These are phyloP conservation scores for Ogataea naganishii DNA, from an alignment of 805 yeast species.

Conservation along the genomic window DNA sequence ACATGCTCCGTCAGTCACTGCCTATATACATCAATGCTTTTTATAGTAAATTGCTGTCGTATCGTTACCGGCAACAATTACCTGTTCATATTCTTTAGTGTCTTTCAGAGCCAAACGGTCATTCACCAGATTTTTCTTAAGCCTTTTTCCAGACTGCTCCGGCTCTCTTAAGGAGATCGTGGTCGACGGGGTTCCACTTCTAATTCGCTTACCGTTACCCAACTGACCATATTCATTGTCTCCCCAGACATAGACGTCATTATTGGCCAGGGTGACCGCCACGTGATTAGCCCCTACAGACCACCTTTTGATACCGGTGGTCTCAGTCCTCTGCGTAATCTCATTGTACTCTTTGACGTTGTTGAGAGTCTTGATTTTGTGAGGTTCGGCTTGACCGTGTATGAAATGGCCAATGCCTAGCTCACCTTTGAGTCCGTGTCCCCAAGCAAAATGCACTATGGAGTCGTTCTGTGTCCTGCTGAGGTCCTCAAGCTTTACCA, in stretches of 20 bases:
- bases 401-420: conserved; percentile 70
- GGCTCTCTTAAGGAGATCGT: conserved; percentile 58
- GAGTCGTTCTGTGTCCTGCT: conserved; percentile 18
- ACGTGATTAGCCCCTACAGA: conserved; percentile 59
- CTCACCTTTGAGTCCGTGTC: conserved; percentile 81
- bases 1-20: no score
- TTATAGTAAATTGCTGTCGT: conserved; percentile 59
- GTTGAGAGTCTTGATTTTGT: conserved; percentile 40
- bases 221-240: conserved; percentile 75
- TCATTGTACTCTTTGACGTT: conserved; percentile 51
- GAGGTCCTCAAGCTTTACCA: conserved; percentile 10
- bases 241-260: conserved; percentile 76
- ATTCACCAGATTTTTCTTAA: conserved; percentile 19
- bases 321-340: conserved; percentile 26
- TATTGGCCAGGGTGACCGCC: conserved; percentile 49
- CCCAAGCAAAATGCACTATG: conserved; percentile 51
- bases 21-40: conserved; percentile 4
- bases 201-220: conserved; percentile 70
- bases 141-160: conserved; percentile 1
- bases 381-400: conserved; percentile 67
- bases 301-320: conserved; percentile 42
- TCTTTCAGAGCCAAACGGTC: conserved; percentile 38
- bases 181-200: conserved; percentile 42
- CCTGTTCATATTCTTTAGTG: conserved; percentile 36
- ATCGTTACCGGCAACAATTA: conserved; percentile 51